Base-by-base conservation (phyloP, 2,329 filamentous ascomycete genomes). In the Epichloe coenophiala region DNA sequence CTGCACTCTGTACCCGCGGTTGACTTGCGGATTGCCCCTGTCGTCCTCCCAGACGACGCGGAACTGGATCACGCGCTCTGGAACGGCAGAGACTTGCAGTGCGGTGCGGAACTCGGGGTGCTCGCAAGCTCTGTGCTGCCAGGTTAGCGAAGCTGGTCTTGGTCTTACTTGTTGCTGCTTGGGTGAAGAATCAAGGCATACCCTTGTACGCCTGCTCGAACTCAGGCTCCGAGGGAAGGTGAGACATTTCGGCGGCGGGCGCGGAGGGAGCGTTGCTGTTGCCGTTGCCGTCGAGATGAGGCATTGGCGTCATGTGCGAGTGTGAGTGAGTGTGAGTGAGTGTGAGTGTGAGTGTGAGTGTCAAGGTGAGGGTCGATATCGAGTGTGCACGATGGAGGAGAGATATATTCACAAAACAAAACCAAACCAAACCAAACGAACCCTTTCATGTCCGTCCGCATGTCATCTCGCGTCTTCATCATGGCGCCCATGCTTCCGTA, bases 151-250 rank as follows among this genome's bases (percentile, higher is more conserved):
- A 21, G 33, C n/a, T 21, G 8, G 31, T 3, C 42, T 45, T 19
- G 5, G 5, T 45, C 7, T 27, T 35, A 2, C 2, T 17, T 17
- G 27, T 11, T 35, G 13, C 13, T 5, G 4, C 12, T 23, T 44
- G 3, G 12, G 13, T 42, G 17, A 3, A 4, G 12, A 21, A 27
- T 21, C 5, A 9, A 31, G 13, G 9, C 21, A 11, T 46, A 94
- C 88, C 88, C 70, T 89, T 88, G 81, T 95, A 95, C 65, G 91
- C 91, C 81, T 97, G 91, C 82, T 96, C 83, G 76, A 97, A 97
- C 77, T 98, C 91, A 65, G 93, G 91, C 81, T 97, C 91, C 57
- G 75, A 73, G 48, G 87, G 81, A 64, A 93, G 78, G 76, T 93
- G 84, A 59, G 89, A 86, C 87, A 94, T 93, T 59, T 58, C 75